These are phyloP conservation scores for Leccinum glutinopallens DNA, from an alignment of 1,284 basidiomycete genomes.

Conservation along the genomic window DNA sequence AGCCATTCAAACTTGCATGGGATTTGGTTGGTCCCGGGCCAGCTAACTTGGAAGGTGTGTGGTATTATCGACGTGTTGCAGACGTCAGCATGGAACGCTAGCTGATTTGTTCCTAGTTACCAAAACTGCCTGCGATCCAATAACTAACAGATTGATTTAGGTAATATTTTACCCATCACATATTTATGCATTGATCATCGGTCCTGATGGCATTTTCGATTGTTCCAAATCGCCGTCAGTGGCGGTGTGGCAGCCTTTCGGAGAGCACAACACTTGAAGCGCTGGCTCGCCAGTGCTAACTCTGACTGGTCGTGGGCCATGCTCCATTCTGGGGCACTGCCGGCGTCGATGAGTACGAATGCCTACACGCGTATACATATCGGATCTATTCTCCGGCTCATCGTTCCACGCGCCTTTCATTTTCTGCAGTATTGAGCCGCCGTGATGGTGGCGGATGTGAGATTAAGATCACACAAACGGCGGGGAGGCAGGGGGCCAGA, in stretches of 20 bases:
- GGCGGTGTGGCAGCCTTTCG: slow-evolving; percentile 15
- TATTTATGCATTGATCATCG: neutral
- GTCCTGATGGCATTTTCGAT: slow-evolving; percentile 16
- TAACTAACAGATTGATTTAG: neutral
- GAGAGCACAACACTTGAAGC: slow-evolving; percentile 5
- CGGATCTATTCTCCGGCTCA: neutral
- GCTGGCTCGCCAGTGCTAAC: neutral
- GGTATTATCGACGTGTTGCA: neutral
- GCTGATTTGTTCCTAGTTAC: slow-evolving; percentile 2
- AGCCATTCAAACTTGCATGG: neutral
- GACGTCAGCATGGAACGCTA: neutral
- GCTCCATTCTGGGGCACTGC: slow-evolving; percentile 6
- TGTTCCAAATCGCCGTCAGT: slow-evolving; percentile 9
- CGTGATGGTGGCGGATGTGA: slow-evolving; percentile 13
- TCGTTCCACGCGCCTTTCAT: slow-evolving; percentile 27
- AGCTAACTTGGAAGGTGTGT: slow-evolving; percentile 1
- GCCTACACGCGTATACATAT: neutral
- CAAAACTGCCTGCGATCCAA: slow-evolving; percentile 9
- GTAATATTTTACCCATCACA: neutral
- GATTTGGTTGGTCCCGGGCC: neutral
- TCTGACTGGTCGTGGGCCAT: neutral
- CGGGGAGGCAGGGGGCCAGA: neutral
- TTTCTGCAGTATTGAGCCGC: slow-evolving; percentile 9
- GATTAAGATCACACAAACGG: slow-evolving; percentile 4
- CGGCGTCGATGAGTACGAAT: slow-evolving; percentile 17